These are phyloP conservation scores for Beverwykella pulmonaria DNA, from an alignment of 495 filamentous ascomycete species.

Conservation along the genomic window DNA sequence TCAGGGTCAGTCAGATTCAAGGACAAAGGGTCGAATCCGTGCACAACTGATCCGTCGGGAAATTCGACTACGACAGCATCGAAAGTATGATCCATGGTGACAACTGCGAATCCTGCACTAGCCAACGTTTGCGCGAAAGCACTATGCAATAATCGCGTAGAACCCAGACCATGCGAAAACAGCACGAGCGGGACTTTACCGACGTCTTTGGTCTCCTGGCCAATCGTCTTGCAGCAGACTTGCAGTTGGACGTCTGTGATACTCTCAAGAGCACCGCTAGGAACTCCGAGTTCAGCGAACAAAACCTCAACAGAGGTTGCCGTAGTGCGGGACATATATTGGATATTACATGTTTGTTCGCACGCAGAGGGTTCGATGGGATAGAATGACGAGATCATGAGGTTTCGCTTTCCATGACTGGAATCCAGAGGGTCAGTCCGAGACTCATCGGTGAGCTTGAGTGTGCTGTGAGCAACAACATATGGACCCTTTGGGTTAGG, in stretches of 20 bases:
- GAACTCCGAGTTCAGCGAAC: not conserved
- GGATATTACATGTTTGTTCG: not conserved
- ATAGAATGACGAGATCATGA: slow-evolving; percentile 31
- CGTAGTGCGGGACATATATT: slow-evolving; percentile 19
- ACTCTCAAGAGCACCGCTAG: slow-evolving; percentile 5
- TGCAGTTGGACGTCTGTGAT: slow-evolving; percentile 7
- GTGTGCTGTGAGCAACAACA: not conserved
- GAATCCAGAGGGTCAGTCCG: slow-evolving; percentile 27
- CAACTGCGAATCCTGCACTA: slow-evolving; percentile 39
- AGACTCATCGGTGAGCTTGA: slow-evolving; percentile 18
- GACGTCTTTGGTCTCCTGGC: too few relatives aligned
- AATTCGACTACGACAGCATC: slow-evolving; percentile 54
- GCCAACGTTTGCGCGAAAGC: slow-evolving; percentile 23
- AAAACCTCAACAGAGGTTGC: not conserved
- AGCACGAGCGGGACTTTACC: slow-evolving; percentile 19
- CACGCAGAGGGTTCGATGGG: slow-evolving; percentile 2
- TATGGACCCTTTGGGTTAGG: slow-evolving; percentile 19
- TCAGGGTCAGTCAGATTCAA: too few relatives aligned
- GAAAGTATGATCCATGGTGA: slow-evolving; percentile 56
- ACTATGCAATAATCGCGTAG: slow-evolving; percentile 8
- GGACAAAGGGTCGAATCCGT: slow-evolving; percentile 16
- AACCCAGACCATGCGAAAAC: slow-evolving; percentile 18
- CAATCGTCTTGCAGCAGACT: not conserved
- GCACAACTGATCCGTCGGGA: slow-evolving; percentile 48
- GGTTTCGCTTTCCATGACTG: not conserved